These are phyloP conservation scores for Lippia alba DNA, from an alignment of 305 asterid species.

Conservation along the genomic window DNA sequence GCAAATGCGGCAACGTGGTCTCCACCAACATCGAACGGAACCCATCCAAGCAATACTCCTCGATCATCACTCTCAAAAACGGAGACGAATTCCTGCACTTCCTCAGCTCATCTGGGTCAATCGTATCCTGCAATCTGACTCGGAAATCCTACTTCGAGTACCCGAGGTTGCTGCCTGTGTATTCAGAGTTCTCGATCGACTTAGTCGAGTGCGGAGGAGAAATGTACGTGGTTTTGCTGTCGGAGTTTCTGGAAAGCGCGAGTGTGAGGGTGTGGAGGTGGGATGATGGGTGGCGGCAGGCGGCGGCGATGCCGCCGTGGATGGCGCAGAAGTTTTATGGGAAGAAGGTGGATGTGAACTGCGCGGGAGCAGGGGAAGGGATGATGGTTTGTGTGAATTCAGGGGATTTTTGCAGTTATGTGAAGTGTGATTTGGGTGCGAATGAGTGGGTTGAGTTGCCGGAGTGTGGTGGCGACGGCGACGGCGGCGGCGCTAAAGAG, in stretches of 20 bases:
- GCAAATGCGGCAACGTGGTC: constrained; percentile 80
- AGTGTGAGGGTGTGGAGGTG: constrained; percentile 74
- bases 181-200: constrained; percentile 77
- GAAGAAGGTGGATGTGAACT: constrained; percentile 73
- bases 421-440: constrained; percentile 56
- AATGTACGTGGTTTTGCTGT: constrained; percentile 56
- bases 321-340: constrained; percentile 70
- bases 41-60: constrained; percentile 80
- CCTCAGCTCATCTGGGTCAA: constrained; percentile 67
- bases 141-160: constrained; percentile 48
- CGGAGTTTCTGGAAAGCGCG: constrained; percentile 72
- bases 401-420: constrained; percentile 55
- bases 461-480: constrained; percentile 20
- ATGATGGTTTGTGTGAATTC: constrained; percentile 69
- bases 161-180: constrained; percentile 71
- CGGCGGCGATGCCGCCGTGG: constrained; percentile 75
- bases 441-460: constrained; percentile 81
- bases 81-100: constrained; percentile 58
- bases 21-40: constrained; percentile 65
- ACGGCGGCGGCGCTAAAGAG: constrained; percentile 43
- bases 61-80: constrained; percentile 41
- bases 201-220: constrained; percentile 67
- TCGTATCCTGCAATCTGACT: constrained; percentile 65
- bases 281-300: constrained; percentile 69
- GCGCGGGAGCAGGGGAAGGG: constrained; percentile 53